Percentiles rank a stretch among this genome's conserved stretches.
Evolutionary conservation across 2,329 filamentous ascomycete genomes (phyloP).

Genomic region (Aspergillus quadrilineatus): DNA sequence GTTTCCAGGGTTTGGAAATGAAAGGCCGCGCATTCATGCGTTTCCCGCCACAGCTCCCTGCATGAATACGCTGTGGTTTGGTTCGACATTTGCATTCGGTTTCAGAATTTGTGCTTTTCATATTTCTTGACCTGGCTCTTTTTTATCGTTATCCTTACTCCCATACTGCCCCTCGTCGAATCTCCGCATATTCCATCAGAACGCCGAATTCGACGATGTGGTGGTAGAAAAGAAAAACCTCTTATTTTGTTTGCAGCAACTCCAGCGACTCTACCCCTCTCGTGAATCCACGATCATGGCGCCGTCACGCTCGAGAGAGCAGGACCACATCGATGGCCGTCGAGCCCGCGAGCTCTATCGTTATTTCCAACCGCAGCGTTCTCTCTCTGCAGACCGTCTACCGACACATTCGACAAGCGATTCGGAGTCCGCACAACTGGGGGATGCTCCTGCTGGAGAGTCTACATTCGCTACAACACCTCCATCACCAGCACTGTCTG

Average conservation of each 20-base stretch:
- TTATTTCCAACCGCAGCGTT: constrained; percentile 37
- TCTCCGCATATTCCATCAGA: neutral
- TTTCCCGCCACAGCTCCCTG: neutral
- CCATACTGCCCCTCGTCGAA: neutral
- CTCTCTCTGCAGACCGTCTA: neutral
- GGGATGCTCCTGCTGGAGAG: constrained; percentile 9
- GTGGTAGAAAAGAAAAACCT: neutral
- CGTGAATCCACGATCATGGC: constrained; percentile 5
- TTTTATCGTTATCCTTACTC: neutral
- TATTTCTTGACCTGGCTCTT: neutral
- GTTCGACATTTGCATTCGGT: neutral
- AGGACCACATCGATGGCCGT: constrained; percentile 31
- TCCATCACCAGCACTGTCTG: constrained; percentile 15
- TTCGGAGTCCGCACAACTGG: constrained; percentile 4
- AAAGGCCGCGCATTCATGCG: neutral
- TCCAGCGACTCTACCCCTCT: neutral
- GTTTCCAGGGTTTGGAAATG: constrained; percentile 2
- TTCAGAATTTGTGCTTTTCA: neutral
- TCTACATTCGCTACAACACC: constrained; percentile 12
- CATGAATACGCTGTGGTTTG: neutral
- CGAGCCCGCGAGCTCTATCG: constrained; percentile 41
- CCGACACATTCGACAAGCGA: constrained; percentile 8
- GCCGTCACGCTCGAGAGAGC: constrained; percentile 6
- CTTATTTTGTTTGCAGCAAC: neutral
- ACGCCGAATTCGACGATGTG: neutral